phyloP scores from a whole-genome alignment of 345 rosid species.

The Cardamine occulta region DNA sequence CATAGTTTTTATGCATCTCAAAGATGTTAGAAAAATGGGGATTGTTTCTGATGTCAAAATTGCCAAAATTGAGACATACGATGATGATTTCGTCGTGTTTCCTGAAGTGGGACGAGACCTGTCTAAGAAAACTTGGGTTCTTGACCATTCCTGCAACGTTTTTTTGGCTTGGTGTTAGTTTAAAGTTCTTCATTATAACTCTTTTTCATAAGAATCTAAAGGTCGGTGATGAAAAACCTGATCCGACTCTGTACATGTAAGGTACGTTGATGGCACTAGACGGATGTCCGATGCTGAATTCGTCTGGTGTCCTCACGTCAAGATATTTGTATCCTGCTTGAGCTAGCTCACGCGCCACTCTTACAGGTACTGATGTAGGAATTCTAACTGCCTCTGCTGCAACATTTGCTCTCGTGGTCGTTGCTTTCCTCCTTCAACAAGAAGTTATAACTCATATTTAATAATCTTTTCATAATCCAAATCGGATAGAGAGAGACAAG shows the following conservation, averaged over 20 bases:
- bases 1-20: background rate
- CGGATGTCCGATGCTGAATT: conserved; percentile 79
- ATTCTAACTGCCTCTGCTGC: conserved; percentile 52
- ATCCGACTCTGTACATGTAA: conserved; percentile 78
- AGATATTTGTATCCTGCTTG: conserved; percentile 82
- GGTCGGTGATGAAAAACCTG: conserved; percentile 52
- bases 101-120: conserved; percentile 63
- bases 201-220: background rate
- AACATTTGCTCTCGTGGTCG: conserved; percentile 36
- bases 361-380: conserved; percentile 85
- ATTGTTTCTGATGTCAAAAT: background rate
- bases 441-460: background rate
- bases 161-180: conserved; percentile 1
- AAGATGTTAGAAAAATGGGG: background rate
- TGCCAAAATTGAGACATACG: conserved; percentile 46
- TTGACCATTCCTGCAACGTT: conserved; percentile 61
- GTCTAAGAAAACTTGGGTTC: conserved; percentile 65
- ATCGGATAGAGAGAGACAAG: background rate
- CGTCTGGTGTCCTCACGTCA: conserved; percentile 83
- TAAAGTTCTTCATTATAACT: background rate
- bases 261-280: conserved; percentile 80
- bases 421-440: conserved; percentile 33
- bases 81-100: conserved; percentile 81
- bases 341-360: conserved; percentile 86
- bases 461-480: background rate